Percentiles rank a stretch among this genome's conserved stretches.
Evolutionary conservation across 2,329 filamentous ascomycete species (phyloP).

Genomic region (Verticillium klebahnii): DNA sequence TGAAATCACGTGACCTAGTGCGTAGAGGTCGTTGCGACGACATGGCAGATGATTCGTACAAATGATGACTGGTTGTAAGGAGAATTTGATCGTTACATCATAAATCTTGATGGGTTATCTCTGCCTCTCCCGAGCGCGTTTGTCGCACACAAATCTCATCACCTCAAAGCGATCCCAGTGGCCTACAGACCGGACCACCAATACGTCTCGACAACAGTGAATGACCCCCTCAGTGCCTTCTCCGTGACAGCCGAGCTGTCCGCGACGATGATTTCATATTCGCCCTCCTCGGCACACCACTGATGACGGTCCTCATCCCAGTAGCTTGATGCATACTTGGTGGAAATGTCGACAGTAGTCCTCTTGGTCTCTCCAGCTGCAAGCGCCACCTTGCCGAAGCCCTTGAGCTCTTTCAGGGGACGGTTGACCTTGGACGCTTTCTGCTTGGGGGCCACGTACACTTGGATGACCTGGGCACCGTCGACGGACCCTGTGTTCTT

Average conservation of each 20-base stretch:
- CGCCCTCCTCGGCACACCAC: conserved; percentile 63
- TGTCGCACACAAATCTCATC: no score
- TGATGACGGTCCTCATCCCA: conserved; percentile 64
- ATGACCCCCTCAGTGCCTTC: conserved; percentile 44
- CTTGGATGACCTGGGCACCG: conserved; percentile 44
- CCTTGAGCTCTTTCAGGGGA: conserved; percentile 52
- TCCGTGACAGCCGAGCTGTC: conserved; percentile 48
- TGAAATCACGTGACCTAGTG: no score
- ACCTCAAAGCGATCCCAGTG: no score
- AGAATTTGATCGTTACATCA: no score
- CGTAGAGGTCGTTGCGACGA: no score
- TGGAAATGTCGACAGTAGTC: conserved; percentile 51
- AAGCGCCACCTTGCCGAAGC: conserved; percentile 53
- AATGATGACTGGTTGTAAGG: no score
- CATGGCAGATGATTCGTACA: no score
- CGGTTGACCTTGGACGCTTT: conserved; percentile 41
- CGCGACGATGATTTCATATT: conserved; percentile 58
- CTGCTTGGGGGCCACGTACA: conserved; percentile 44
- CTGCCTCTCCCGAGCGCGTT: no score
- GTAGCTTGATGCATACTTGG: conserved; percentile 64
- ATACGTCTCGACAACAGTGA: conserved; percentile 55
- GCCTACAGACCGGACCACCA: conserved; percentile 62
- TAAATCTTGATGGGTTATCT: no score
- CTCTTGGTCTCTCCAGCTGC: conserved; percentile 53
- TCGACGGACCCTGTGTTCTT: conserved; percentile 47